Percentiles rank a stretch among this genome's conserved stretches.
These are phyloP conservation scores for Umbilicus rupestris DNA, from an alignment of 164 flowering plant species.

Conservation along the genomic window DNA sequence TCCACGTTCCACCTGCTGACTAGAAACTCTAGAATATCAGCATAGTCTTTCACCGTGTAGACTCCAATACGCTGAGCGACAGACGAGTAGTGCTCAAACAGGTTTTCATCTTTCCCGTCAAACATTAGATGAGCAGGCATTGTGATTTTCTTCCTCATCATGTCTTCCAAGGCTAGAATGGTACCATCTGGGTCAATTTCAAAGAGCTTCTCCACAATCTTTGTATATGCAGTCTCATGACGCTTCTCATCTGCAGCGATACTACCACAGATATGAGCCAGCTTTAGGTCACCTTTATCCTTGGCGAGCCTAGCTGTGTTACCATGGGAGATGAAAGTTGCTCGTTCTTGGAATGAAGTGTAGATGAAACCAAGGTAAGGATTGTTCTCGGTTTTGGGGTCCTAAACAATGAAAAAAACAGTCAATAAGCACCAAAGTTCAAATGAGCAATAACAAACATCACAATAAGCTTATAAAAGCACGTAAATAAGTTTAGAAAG, in stretches of 20 bases:
- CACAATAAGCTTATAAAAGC: neutral
- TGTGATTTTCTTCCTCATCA: slow-evolving; percentile 50
- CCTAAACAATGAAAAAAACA: slow-evolving; percentile 18
- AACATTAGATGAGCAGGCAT: slow-evolving; percentile 59
- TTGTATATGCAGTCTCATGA: slow-evolving; percentile 47
- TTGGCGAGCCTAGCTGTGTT: slow-evolving; percentile 46
- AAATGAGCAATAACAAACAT: neutral
- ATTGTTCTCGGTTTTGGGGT: slow-evolving; percentile 33
- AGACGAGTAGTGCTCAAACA: slow-evolving; percentile 44
- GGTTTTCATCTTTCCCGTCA: slow-evolving; percentile 38
- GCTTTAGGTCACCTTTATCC: slow-evolving; percentile 33
- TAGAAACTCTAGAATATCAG: slow-evolving; percentile 44
- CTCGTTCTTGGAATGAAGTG: slow-evolving; percentile 54
- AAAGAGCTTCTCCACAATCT: slow-evolving; percentile 43
- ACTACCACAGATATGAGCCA: slow-evolving; percentile 44
- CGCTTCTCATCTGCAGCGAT: slow-evolving; percentile 52
- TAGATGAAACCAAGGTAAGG: slow-evolving; percentile 48
- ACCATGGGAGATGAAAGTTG: slow-evolving; percentile 43
- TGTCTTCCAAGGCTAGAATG: slow-evolving; percentile 36
- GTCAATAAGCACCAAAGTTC: neutral
- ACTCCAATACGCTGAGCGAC: slow-evolving; percentile 51
- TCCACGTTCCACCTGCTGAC: slow-evolving; percentile 43
- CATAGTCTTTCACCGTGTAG: slow-evolving; percentile 55
- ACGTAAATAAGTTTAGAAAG: neutral
- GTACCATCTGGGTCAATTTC: slow-evolving; percentile 39